Percentiles rank a stretch among this genome's conserved stretches.
Evolutionary conservation across 2,329 filamentous ascomycete species (phyloP).

Genomic region (Blastomyces gilchristii): DNA sequence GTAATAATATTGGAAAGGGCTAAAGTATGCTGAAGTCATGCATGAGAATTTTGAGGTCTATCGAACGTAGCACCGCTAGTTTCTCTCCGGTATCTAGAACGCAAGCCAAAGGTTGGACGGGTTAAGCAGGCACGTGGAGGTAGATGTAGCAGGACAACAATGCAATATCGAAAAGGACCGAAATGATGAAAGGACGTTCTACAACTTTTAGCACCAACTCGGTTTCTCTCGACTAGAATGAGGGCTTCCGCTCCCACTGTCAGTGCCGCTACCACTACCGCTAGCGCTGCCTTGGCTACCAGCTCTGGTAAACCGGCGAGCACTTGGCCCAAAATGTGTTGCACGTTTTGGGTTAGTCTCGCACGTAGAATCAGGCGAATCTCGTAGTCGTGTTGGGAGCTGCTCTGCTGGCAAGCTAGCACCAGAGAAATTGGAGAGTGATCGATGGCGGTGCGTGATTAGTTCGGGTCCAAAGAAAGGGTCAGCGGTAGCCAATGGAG

Average conservation of each 20-base stretch:
- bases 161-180: constrained; percentile 5
- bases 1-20: background rate
- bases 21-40: background rate
- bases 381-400: constrained; percentile 24
- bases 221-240: constrained; percentile 29
- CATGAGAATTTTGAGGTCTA: background rate
- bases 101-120: background rate
- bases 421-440: constrained; percentile 34
- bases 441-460: constrained; percentile 29
- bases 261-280: constrained; percentile 30
- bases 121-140: background rate
- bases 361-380: constrained; percentile 23
- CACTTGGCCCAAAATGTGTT: constrained; percentile 26
- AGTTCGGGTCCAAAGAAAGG: constrained; percentile 26
- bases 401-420: constrained; percentile 29
- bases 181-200: background rate
- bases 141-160: background rate
- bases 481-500: constrained; percentile 25
- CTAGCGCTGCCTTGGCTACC: constrained; percentile 42
- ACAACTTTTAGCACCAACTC: constrained; percentile 16
- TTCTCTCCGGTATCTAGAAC: background rate
- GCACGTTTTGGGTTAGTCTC: constrained; percentile 25
- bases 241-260: constrained; percentile 34
- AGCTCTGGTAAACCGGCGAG: constrained; percentile 31
- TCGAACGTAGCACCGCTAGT: background rate